Conservation (phyloP, 208 protist species). For the Borovskyia barvae region DNA sequence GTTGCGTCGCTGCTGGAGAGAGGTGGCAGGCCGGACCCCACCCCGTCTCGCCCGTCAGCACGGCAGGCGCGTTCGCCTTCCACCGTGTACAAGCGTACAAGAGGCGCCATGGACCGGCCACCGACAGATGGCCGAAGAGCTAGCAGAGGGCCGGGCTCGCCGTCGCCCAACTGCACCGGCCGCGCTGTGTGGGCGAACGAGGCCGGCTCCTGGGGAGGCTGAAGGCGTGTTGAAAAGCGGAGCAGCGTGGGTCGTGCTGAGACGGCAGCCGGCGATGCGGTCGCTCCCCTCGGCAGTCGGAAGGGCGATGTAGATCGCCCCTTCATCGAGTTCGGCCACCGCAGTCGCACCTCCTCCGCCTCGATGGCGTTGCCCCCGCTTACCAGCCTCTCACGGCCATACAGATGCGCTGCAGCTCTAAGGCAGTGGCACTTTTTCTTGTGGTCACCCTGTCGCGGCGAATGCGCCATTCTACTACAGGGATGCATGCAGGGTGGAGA, state of each 20-base stretch:
- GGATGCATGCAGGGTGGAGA: no score
- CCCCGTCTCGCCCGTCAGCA: not conserved
- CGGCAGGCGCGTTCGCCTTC: conserved; percentile 6
- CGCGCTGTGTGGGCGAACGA: conserved; percentile 11
- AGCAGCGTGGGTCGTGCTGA: conserved; percentile 11
- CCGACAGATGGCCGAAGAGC: not conserved
- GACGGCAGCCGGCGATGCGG: not conserved
- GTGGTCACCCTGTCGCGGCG: no score
- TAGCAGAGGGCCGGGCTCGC: no score
- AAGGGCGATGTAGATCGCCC: not conserved
- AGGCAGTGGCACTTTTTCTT: no score
- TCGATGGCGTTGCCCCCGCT: no score
- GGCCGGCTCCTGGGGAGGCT: conserved; percentile 42
- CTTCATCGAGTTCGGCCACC: not conserved
- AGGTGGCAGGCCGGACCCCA: no score
- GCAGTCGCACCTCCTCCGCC: not conserved
- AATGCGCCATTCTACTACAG: no score
- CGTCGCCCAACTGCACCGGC: not conserved
- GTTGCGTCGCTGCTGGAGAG: no score
- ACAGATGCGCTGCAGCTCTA: no score
- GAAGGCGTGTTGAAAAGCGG: conserved; percentile 12
- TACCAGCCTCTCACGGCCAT: no score
- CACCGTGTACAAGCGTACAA: conserved; percentile 22
- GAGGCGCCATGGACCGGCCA: not conserved
- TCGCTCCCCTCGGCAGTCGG: not conserved